These are phyloP conservation scores for Dactylonectria estremocensis DNA, from an alignment of 2,329 filamentous ascomycete genomes.

Conservation along the genomic window DNA sequence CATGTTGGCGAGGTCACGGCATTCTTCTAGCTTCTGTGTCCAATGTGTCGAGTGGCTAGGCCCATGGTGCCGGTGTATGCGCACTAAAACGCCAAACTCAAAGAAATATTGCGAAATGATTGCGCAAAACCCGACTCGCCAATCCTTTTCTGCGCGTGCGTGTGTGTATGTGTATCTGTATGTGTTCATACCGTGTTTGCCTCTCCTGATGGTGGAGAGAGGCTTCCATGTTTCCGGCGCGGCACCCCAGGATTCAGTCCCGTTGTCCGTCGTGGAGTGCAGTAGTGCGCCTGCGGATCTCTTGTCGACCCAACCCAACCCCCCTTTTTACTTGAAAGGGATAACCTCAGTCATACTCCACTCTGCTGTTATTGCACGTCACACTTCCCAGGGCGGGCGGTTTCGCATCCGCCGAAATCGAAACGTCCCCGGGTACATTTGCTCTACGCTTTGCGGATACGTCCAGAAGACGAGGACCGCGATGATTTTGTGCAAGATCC, in stretches of 20 bases:
- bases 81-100: slow-evolving; percentile 3
- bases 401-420: slow-evolving; percentile 37
- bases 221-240: slow-evolving; percentile 43
- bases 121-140: slow-evolving; percentile 17
- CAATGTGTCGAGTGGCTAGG: slow-evolving; percentile 13
- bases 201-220: not conserved
- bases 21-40: slow-evolving; percentile 14
- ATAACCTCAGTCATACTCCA: slow-evolving; percentile 1
- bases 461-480: slow-evolving; percentile 58
- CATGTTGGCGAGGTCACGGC: slow-evolving; percentile 9
- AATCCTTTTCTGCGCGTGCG: slow-evolving; percentile 14
- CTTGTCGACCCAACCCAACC: slow-evolving; percentile 2
- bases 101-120: slow-evolving; percentile 4
- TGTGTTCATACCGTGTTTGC: not conserved
- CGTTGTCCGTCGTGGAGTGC: slow-evolving; percentile 29
- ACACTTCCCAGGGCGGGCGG: slow-evolving; percentile 11
- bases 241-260: slow-evolving; percentile 38
- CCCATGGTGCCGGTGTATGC: slow-evolving; percentile 7
- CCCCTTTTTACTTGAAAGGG: slow-evolving; percentile 29
- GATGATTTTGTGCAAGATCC: slow-evolving; percentile 47
- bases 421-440: slow-evolving; percentile 54
- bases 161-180: slow-evolving; percentile 10
- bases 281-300: slow-evolving; percentile 30
- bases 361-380: not conserved
- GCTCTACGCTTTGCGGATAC: slow-evolving; percentile 58